Conservation (phyloP, 116 monocot genomes). For the Cymodocea nodosa region DNA sequence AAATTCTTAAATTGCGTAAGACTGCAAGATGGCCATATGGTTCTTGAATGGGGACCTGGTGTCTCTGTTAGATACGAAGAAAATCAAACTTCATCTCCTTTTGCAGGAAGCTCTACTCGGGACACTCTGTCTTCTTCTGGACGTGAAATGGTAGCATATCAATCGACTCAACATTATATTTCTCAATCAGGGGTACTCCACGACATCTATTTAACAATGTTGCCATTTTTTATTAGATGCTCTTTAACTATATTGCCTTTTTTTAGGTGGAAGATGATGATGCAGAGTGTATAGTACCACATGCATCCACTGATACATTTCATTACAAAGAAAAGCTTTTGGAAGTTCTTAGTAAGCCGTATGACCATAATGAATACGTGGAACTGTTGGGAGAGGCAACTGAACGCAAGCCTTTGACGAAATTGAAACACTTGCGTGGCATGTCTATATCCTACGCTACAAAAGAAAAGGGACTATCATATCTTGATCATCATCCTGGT, state of each 20-base stretch:
- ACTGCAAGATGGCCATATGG: conserved; percentile 20
- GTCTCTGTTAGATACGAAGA: conserved; percentile 30
- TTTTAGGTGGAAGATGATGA: conserved; percentile 13
- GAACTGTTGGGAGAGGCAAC: conserved; percentile 27
- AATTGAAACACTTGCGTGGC: conserved; percentile 33
- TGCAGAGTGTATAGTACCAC: neutral
- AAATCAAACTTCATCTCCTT: neutral
- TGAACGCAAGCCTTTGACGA: conserved; percentile 20
- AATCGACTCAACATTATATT: neutral
- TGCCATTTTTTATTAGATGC: too few relatives aligned
- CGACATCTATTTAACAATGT: neutral
- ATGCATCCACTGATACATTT: conserved; percentile 6
- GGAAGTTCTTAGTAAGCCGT: conserved; percentile 28
- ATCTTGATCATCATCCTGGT: conserved; percentile 66
- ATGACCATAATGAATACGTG: conserved; percentile 38
- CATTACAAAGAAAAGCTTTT: conserved; percentile 26
- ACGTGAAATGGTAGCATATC: conserved; percentile 13
- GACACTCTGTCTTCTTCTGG: conserved; percentile 5
- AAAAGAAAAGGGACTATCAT: conserved; percentile 25
- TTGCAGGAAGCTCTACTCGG: neutral
- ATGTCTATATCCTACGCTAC: conserved; percentile 33
- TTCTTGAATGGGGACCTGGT: conserved; percentile 30
- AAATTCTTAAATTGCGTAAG: conserved; percentile 31
- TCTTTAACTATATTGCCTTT: neutral
- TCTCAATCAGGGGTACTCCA: conserved; percentile 4